These are phyloP conservation scores for Fusarium sp. DNA, from an alignment of 2,329 filamentous ascomycete genomes.

Conservation along the genomic window DNA sequence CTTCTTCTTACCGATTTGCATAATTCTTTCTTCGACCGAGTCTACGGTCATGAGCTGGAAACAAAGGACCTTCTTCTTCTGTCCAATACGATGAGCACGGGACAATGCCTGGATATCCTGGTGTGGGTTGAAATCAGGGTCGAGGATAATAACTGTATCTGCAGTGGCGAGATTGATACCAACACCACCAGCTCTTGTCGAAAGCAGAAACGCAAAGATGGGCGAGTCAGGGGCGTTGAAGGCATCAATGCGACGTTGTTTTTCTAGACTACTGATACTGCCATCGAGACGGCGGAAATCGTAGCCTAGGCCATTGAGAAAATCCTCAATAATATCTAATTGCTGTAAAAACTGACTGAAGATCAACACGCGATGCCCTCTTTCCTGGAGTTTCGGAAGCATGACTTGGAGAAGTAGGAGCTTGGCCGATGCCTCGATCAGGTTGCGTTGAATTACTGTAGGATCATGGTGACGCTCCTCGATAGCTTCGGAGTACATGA, in stretches of 20 bases:
- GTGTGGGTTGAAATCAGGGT: conserved; percentile 97
- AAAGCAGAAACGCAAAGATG: conserved; percentile 91
- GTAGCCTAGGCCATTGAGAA: conserved; percentile 80
- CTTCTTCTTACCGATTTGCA: conserved; percentile 95
- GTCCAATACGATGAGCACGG: conserved; percentile 93
- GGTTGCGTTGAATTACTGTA: conserved; percentile 76
- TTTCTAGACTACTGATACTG: conserved; percentile 81
- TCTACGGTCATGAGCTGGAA: conserved; percentile 93
- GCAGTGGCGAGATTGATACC: conserved; percentile 98
- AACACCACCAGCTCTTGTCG: conserved; percentile 93
- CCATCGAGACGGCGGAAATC: conserved; percentile 87
- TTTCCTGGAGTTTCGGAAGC: conserved; percentile 85
- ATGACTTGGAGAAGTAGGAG: conserved; percentile 85
- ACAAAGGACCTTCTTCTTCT: conserved; percentile 94
- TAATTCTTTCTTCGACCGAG: conserved; percentile 93
- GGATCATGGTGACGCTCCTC: conserved; percentile 80
- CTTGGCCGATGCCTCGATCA: conserved; percentile 93
- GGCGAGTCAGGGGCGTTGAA: conserved; percentile 88
- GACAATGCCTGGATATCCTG: conserved; percentile 97
- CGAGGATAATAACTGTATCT: conserved; percentile 97
- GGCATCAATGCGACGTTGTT: conserved; percentile 93
- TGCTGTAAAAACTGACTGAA: conserved; percentile 96
- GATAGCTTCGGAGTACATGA: conserved; percentile 90
- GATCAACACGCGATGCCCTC: conserved; percentile 90
- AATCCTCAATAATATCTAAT: conserved; percentile 92